Evolutionary conservation across 441 rosid genomes (phyloP).

Genomic region (Erodium trifolium): DNA sequence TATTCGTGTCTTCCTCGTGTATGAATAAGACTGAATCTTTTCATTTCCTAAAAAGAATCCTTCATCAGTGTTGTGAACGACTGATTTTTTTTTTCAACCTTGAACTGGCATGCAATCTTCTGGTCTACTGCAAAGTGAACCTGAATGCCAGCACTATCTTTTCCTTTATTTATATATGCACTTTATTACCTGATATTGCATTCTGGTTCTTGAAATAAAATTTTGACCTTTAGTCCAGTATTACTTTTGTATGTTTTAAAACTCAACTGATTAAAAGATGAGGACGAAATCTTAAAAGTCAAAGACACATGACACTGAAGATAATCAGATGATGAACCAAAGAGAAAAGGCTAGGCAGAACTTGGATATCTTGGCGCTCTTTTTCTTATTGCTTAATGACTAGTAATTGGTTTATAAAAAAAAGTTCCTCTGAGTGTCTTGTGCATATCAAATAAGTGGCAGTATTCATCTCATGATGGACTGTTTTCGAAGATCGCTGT

Average conservation of each 20-base stretch:
- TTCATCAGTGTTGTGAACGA: background rate
- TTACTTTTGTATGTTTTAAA: slow-evolving; percentile 1
- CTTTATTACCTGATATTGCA: background rate
- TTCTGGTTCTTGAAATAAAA: background rate
- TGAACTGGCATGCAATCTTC: background rate
- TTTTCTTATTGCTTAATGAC: background rate
- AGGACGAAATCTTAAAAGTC: background rate
- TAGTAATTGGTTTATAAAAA: background rate
- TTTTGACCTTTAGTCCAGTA: background rate
- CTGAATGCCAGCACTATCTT: background rate
- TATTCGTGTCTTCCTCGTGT: background rate
- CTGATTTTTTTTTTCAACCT: background rate
- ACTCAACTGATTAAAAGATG: background rate
- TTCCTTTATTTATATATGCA: background rate
- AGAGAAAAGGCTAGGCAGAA: background rate
- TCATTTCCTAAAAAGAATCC: background rate
- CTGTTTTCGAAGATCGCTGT: background rate
- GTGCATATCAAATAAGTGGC: background rate
- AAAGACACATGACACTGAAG: background rate
- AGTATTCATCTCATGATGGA: background rate
- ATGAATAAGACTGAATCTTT: background rate
- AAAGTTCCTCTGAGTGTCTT: background rate
- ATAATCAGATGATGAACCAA: background rate
- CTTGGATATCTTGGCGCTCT: background rate
- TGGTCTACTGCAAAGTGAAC: slow-evolving; percentile 6